Base-by-base conservation (phyloP, 257 asterid species). In the Rhazya stricta region DNA sequence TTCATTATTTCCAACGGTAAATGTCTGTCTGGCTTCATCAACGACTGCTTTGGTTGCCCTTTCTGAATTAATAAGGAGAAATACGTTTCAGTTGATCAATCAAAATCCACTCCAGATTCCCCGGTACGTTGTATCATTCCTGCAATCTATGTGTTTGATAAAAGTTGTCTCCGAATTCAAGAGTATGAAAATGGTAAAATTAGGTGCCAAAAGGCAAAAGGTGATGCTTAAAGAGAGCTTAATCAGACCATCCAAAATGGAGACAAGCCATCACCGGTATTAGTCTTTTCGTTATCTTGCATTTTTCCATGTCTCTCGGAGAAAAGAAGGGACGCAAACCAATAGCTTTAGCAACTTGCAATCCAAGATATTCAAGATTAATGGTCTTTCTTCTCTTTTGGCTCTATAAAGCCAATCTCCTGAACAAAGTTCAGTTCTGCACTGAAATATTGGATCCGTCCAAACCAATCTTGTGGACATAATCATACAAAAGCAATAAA, bases 11-110 rank as follows among this genome's bases (percentile, higher is more conserved):
- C 4, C 4, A n/a, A n/a, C n/a, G n/a, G n/a, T n/a, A n/a, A n/a
- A n/a, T n/a, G 57, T 21, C 57, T 50, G 74, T 21, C 63, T 53
- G 75, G 67, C 36, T 71, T 13, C 45, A 11, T 54, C 15, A n/a
- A n/a, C n/a, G n/a, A n/a, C 48, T 51, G 36, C 51, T 46, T 19
- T 11, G 10, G 0, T 71, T 45, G n/a, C 67, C 67, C 9, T 60
- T 29, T 60, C 67, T 11, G 63, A 3, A n/a, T 56, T n/a, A 1
- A n/a, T 25, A 56, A 0, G 1, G 0, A n/a, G 10, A n/a, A 1
- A 56, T 21, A 18, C 11, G 16, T n/a, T 42, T n/a, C n/a, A 1
- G 43, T 16, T 46, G 27, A 10, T 45, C 61, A 46, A 45, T 29
- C 58, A 45, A 27, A 12, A 68, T 42, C 3, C 53, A 25, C 32